Percentiles rank a stretch among this genome's conserved stretches.
Conservation (phyloP, 148 eudicot species). For the Chenopodium quinoa region DNA sequence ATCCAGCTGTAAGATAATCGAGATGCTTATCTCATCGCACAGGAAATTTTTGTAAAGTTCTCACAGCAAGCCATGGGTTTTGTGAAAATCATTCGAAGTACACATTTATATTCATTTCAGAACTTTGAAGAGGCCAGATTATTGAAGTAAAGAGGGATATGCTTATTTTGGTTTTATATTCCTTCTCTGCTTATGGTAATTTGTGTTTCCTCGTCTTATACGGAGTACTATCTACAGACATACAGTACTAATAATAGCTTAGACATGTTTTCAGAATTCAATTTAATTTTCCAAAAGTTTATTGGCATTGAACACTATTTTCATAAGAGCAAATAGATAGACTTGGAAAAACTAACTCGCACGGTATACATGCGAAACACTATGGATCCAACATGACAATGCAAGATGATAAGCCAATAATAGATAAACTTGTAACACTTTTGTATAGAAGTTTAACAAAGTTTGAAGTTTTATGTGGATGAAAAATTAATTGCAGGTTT, state of each 20-base stretch:
- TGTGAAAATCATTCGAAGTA: conserved; percentile 10
- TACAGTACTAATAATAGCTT: conserved; percentile 3
- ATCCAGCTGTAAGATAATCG: not conserved
- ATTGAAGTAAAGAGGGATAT: not conserved
- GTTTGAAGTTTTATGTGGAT: too few species aligned
- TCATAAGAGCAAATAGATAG: too few species aligned
- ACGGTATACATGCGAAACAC: too few species aligned
- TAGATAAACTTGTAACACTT: too few species aligned
- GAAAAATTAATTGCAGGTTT: too few species aligned
- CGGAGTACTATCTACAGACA: not conserved
- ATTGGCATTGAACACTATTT: not conserved
- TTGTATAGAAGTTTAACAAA: too few species aligned
- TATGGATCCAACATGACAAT: too few species aligned
- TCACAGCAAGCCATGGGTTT: conserved; percentile 17
- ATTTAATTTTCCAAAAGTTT: not conserved
- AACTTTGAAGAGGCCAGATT: not conserved
- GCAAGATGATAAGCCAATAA: too few species aligned
- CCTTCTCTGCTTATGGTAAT: not conserved
- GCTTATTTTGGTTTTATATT: not conserved
- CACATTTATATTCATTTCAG: conserved; percentile 13
- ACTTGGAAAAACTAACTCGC: too few species aligned
- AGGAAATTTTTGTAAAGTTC: conserved; percentile 15
- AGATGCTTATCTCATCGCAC: not conserved
- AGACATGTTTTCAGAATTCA: not conserved
- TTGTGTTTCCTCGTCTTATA: not conserved